Percentiles rank a stretch among this genome's conserved stretches.
These are phyloP conservation scores for Colletotrichum tropicicola DNA, from an alignment of 2,329 filamentous ascomycete species.

Conservation along the genomic window DNA sequence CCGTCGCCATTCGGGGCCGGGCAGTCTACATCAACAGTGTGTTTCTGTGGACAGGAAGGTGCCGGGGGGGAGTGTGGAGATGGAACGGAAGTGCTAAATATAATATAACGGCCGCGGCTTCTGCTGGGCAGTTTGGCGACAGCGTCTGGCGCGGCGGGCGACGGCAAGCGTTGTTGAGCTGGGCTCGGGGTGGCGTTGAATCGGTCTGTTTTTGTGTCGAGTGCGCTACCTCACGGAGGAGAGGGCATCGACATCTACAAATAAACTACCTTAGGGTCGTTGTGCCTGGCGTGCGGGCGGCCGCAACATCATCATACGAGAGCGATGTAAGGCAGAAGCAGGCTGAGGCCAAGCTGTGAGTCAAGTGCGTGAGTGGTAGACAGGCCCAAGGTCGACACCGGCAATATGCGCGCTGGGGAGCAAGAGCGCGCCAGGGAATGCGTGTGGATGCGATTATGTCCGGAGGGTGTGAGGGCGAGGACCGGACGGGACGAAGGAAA, in stretches of 20 bases:
- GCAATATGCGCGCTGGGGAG: neutral
- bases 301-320: slow-evolving; percentile 21
- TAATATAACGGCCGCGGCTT: slow-evolving; percentile 19
- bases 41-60: slow-evolving; percentile 21
- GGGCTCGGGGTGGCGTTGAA: neutral
- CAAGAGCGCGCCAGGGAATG: neutral
- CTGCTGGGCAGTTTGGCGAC: neutral
- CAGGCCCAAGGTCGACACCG: slow-evolving; percentile 5
- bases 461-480: slow-evolving; percentile 14
- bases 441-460: neutral
- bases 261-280: neutral
- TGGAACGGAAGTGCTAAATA: slow-evolving; percentile 2
- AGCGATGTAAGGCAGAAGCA: slow-evolving; percentile 23
- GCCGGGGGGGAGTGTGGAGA: slow-evolving; percentile 12
- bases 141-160: neutral
- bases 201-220: neutral
- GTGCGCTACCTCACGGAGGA: neutral
- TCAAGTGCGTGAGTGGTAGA: slow-evolving; percentile 12
- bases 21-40: slow-evolving; percentile 24
- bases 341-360: slow-evolving; percentile 27
- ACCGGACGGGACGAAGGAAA: neutral
- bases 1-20: slow-evolving; percentile 30
- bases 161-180: neutral
- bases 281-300: slow-evolving; percentile 8
- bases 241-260: slow-evolving; percentile 21